phyloP scores from a whole-genome alignment of 75 land plant genomes.

The Cunninghamia lanceolata region DNA sequence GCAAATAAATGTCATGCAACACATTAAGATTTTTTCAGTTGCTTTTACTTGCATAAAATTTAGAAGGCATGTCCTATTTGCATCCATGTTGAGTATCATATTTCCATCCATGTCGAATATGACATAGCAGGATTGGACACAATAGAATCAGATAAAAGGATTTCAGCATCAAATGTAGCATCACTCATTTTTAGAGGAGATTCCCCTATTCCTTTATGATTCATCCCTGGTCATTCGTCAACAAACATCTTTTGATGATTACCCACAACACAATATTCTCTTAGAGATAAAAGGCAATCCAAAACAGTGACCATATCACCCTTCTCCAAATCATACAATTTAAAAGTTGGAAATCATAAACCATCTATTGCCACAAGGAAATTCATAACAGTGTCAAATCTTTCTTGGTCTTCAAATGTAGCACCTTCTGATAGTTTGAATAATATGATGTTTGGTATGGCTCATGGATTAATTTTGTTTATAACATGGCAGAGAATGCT shows the following conservation, averaged over 20 bases:
- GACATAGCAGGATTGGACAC: slow-evolving; percentile 14
- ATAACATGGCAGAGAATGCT: not conserved
- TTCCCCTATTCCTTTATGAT: too few relatives aligned
- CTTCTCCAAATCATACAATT: slow-evolving; percentile 43
- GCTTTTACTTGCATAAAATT: slow-evolving; percentile 77
- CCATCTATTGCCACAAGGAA: slow-evolving; percentile 39
- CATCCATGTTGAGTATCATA: too few relatives aligned
- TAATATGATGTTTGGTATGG: too few relatives aligned
- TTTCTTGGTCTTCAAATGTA: slow-evolving; percentile 28
- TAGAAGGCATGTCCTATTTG: slow-evolving; percentile 66
- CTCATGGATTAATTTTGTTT: too few relatives aligned
- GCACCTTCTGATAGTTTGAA: too few relatives aligned
- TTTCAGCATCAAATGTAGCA: too few relatives aligned
- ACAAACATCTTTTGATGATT: too few relatives aligned
- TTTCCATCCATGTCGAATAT: slow-evolving; percentile 30
- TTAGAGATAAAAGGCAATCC: slow-evolving; percentile 37
- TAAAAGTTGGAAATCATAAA: slow-evolving; percentile 43
- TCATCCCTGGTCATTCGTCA: too few relatives aligned
- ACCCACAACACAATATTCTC: slow-evolving; percentile 11
- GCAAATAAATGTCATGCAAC: too few relatives aligned
- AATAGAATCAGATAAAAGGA: slow-evolving; percentile 10
- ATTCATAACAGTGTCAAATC: slow-evolving; percentile 24
- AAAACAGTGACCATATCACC: slow-evolving; percentile 33
- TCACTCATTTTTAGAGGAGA: too few relatives aligned
- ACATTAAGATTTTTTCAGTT: too few relatives aligned